Evolutionary conservation across 768 basidiomycete genomes (phyloP).

Genomic region (Boletus sp.): DNA sequence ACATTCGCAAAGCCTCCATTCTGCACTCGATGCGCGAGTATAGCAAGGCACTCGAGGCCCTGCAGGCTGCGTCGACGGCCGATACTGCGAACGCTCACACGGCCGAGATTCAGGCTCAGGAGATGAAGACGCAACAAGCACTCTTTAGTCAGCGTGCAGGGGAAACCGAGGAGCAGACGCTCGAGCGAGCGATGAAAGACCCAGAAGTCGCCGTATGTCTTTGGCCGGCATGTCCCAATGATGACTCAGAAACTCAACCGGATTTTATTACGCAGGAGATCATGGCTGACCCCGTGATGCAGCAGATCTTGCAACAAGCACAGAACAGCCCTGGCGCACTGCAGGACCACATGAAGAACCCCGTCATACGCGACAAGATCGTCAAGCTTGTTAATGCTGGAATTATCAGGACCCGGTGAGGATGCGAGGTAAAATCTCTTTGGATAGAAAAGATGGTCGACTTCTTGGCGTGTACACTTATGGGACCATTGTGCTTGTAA

Average conservation of each 20-base stretch:
- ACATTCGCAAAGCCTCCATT: constrained; percentile 89
- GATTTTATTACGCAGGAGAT: constrained; percentile 50
- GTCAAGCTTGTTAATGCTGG: constrained; percentile 89
- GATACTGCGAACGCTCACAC: constrained; percentile 83
- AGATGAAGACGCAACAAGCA: constrained; percentile 78
- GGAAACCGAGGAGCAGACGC: constrained; percentile 90
- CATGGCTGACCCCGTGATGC: constrained; percentile 91
- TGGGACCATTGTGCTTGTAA: constrained; percentile 22
- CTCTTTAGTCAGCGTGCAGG: constrained; percentile 72
- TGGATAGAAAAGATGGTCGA: constrained; percentile 11
- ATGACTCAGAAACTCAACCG: constrained; percentile 10
- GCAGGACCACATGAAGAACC: constrained; percentile 96
- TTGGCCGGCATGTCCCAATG: background rate
- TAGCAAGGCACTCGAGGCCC: constrained; percentile 79
- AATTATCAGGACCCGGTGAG: constrained; percentile 82
- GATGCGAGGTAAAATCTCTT: background rate
- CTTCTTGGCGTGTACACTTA: constrained; percentile 20
- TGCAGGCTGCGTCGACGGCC: constrained; percentile 70
- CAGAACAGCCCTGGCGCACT: constrained; percentile 85
- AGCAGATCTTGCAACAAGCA: constrained; percentile 91
- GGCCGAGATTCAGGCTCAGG: constrained; percentile 76
- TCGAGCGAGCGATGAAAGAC: constrained; percentile 94
- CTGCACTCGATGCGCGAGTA: constrained; percentile 89
- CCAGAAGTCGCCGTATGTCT: constrained; percentile 86
- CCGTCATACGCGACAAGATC: constrained; percentile 74